Evolutionary conservation across 2,329 filamentous ascomycete species (phyloP).

Genomic region (Calonectria henricotiae): DNA sequence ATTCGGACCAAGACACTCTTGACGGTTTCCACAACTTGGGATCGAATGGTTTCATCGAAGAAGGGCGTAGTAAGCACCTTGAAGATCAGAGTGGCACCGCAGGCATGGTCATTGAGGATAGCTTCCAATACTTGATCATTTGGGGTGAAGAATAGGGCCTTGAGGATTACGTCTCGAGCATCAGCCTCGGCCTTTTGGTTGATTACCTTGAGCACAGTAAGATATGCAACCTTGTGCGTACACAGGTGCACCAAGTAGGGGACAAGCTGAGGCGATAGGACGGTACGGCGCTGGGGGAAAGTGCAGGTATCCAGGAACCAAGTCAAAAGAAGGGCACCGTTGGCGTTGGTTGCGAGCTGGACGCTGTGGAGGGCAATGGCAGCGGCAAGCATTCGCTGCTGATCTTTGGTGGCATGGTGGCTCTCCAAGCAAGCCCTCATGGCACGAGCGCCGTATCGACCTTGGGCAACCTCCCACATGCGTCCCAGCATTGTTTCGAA

Average conservation of each 20-base stretch:
- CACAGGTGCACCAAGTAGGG: conserved; percentile 95
- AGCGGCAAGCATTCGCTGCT: conserved; percentile 94
- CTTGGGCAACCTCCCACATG: conserved; percentile 95
- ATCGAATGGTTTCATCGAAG: conserved; percentile 92
- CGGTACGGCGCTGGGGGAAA: conserved; percentile 91
- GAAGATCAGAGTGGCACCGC: conserved; percentile 96
- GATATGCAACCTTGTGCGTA: conserved; percentile 98
- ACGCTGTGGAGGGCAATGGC: conserved; percentile 97
- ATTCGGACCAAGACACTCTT: conserved; percentile 90
- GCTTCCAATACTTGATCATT: conserved; percentile 91
- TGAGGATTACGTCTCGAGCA: conserved; percentile 89
- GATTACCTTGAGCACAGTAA: conserved; percentile 97
- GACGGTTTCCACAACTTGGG: conserved; percentile 92
- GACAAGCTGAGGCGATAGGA: conserved; percentile 91
- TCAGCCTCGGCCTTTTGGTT: conserved; percentile 97
- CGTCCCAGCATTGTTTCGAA: conserved; percentile 97
- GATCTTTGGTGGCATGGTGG: conserved; percentile 94
- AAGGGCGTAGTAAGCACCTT: conserved; percentile 98
- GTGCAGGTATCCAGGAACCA: conserved; percentile 99
- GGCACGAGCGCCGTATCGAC: conserved; percentile 92
- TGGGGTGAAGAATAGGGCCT: conserved; percentile 92
- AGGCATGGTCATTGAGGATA: conserved; percentile 92
- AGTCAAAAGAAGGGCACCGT: conserved; percentile 92
- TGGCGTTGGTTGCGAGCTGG: conserved; percentile 95
- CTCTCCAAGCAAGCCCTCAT: conserved; percentile 98